These are phyloP conservation scores for Eucalyptus leucophloia DNA, from an alignment of 345 rosid species.

Conservation along the genomic window DNA sequence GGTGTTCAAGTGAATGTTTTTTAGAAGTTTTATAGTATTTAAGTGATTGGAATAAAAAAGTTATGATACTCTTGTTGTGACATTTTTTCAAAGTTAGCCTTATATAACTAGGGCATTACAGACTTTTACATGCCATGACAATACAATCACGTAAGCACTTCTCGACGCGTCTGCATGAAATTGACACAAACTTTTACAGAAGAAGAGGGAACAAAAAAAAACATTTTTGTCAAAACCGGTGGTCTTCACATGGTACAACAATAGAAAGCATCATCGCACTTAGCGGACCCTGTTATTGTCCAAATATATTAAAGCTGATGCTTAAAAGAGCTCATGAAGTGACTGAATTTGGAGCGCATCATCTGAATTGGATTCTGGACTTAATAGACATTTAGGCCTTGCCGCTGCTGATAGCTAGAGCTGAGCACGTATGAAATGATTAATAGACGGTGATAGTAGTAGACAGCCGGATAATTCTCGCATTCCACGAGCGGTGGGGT, in stretches of 20 bases:
- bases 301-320: not conserved
- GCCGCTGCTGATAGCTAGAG: no score
- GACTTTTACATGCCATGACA: not conserved
- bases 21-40: no score
- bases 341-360: not conserved
- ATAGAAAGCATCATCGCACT: not conserved
- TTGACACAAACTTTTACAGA: no score
- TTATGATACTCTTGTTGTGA: rapidly evolving
- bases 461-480: no score
- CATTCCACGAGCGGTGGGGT: no score
- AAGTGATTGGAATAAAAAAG: no score
- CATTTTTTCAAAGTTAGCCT: not conserved
- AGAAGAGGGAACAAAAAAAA: not conserved
- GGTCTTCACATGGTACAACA: not conserved
- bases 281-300: not conserved
- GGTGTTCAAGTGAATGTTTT: no score
- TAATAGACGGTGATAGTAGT: no score
- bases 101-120: not conserved
- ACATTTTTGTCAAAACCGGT: not conserved
- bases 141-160: no score
- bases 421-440: not conserved
- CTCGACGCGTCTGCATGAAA: not conserved
- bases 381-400: no score
- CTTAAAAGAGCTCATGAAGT: not conserved
- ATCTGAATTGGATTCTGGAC: not conserved